A percentile compares a stretch with the other conserved stretches of the same genome.
Evolutionary conservation across 495 filamentous ascomycete species (phyloP).

Genomic region (Mytilinidion resinicola): DNA sequence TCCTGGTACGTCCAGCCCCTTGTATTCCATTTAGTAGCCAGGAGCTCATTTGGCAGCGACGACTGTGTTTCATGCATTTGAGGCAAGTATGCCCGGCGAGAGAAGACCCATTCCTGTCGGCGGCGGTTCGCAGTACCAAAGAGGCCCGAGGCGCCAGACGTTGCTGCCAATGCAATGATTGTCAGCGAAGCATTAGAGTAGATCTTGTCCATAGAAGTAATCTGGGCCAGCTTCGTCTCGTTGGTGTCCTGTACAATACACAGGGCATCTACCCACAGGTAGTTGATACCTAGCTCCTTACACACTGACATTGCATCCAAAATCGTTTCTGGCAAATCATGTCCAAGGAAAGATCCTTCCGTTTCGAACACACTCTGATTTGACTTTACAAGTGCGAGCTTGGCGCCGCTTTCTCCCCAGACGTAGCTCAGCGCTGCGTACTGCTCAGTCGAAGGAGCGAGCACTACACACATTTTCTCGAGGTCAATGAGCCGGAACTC

Average conservation of each 20-base stretch:
- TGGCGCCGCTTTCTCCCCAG: neutral
- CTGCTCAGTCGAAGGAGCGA: neutral
- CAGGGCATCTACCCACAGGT: slow-evolving; percentile 18
- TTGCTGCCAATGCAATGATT: slow-evolving; percentile 3
- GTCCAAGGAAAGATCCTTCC: neutral
- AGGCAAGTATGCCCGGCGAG: too few relatives aligned
- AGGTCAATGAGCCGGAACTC: neutral
- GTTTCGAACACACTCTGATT: neutral
- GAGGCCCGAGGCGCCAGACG: neutral
- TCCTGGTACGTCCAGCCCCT: slow-evolving; percentile 21
- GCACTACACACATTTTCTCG: neutral
- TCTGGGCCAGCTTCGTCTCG: slow-evolving; percentile 3
- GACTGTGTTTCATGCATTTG: too few relatives aligned
- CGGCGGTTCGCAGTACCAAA: neutral
- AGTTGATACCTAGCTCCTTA: neutral
- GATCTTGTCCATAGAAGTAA: slow-evolving; percentile 9
- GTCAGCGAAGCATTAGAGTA: slow-evolving; percentile 6
- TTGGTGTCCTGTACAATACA: slow-evolving; percentile 17
- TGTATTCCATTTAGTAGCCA: neutral
- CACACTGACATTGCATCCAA: slow-evolving; percentile 8
- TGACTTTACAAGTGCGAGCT: neutral
- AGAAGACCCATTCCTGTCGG: neutral
- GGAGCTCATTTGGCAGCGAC: neutral
- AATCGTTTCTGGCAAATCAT: neutral
- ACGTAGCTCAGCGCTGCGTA: slow-evolving; percentile 10